These are phyloP conservation scores for Starmerella bacillaris DNA, from an alignment of 805 yeast genomes.

Conservation along the genomic window DNA sequence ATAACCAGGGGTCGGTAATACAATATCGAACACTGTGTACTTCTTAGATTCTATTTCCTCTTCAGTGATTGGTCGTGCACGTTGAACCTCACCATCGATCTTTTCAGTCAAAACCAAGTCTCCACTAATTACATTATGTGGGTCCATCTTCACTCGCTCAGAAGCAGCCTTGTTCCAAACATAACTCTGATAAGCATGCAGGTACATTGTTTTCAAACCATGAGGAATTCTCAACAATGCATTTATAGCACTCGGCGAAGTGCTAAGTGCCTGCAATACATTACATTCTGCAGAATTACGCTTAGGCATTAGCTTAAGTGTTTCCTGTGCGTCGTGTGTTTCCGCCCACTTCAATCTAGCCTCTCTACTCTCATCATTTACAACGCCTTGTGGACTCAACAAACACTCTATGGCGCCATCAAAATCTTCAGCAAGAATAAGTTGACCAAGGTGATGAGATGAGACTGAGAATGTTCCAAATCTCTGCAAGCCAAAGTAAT, in stretches of 20 bases:
- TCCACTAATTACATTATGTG: conserved; percentile 17
- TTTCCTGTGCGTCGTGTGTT: conserved; percentile 43
- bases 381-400: conserved; percentile 69
- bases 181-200: conserved; percentile 92
- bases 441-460: conserved; percentile 70
- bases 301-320: conserved; percentile 67
- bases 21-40: conserved; percentile 62
- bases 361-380: conserved; percentile 63
- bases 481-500: conserved; percentile 96
- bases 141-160: conserved; percentile 46
- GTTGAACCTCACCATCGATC: conserved; percentile 18
- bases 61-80: conserved; percentile 59
- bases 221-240: conserved; percentile 83
- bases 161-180: conserved; percentile 85
- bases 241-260: conserved; percentile 39
- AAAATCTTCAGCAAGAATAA: conserved; percentile 57
- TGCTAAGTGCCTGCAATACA: conserved; percentile 42
- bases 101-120: conserved; percentile 19
- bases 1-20: conserved; percentile 92
- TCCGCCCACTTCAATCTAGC: conserved; percentile 71
- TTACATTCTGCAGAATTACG: conserved; percentile 72
- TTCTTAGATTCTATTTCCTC: conserved; percentile 46
- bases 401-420: conserved; percentile 60
- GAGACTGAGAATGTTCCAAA: conserved; percentile 92
- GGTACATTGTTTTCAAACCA: conserved; percentile 83